These are phyloP conservation scores for Phytopythium sindhum DNA, from an alignment of 352 stramenopile species.

Conservation along the genomic window DNA sequence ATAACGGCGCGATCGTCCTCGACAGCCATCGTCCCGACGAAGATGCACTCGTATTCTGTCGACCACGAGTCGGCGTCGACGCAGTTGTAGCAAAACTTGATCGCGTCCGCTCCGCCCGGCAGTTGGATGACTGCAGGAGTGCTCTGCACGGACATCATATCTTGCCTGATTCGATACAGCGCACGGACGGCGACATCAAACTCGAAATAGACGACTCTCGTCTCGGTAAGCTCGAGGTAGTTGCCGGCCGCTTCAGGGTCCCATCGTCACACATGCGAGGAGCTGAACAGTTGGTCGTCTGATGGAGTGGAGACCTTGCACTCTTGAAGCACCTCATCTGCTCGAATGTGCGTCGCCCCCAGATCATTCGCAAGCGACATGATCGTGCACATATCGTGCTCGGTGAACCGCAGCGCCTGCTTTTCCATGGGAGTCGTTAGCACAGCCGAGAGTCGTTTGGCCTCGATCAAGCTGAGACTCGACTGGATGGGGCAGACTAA, in stretches of 20 bases:
- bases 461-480: background rate
- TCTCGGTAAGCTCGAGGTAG: background rate
- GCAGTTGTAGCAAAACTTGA: background rate
- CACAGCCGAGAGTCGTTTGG: background rate
- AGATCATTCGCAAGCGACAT: background rate
- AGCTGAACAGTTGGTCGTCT: background rate
- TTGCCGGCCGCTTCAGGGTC: background rate
- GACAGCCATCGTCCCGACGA: conserved; percentile 32
- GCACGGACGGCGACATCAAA: background rate
- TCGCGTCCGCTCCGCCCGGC: background rate
- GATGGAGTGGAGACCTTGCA: background rate
- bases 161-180: background rate
- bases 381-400: background rate
- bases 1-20: conserved; percentile 8
- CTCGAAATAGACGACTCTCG: background rate
- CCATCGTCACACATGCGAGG: background rate
- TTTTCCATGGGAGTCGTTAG: background rate
- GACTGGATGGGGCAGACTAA: background rate
- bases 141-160: background rate
- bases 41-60: conserved; percentile 1
- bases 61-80: background rate
- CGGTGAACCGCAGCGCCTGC: background rate
- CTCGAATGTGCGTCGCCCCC: background rate
- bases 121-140: background rate
- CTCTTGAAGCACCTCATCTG: background rate